Conservation (phyloP, 1,139 yeast genomes). For the Scheffersomyces segobiensis region DNA sequence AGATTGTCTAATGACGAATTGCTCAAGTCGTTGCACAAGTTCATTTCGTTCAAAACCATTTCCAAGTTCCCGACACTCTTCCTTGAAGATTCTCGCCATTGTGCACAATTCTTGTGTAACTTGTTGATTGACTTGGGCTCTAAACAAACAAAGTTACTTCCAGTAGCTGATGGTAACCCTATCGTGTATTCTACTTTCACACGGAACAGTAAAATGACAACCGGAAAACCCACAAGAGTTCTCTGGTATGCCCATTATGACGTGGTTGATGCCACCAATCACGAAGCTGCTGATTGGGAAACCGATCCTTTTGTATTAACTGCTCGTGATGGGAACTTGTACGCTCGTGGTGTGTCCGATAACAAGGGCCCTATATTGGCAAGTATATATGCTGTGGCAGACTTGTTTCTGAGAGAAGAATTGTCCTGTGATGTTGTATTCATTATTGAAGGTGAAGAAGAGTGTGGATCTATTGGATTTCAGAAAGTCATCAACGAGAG, state of each 20-base stretch:
- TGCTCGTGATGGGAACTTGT: slow-evolving; percentile 80
- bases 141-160: slow-evolving; percentile 59
- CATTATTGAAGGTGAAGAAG: slow-evolving; percentile 93
- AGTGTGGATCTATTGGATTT: slow-evolving; percentile 87
- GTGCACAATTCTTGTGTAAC: slow-evolving; percentile 74
- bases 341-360: slow-evolving; percentile 92
- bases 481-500: slow-evolving; percentile 59
- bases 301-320: slow-evolving; percentile 77
- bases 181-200: slow-evolving; percentile 74
- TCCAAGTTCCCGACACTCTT: slow-evolving; percentile 67
- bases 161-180: slow-evolving; percentile 79
- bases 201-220: slow-evolving; percentile 28
- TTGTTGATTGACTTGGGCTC: slow-evolving; percentile 76
- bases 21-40: slow-evolving; percentile 58
- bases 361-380: slow-evolving; percentile 95
- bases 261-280: slow-evolving; percentile 63
- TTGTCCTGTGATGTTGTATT: slow-evolving; percentile 77
- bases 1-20: slow-evolving; percentile 60
- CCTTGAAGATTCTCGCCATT: slow-evolving; percentile 79
- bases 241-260: slow-evolving; percentile 97
- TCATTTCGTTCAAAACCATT: slow-evolving; percentile 74
- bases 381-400: slow-evolving; percentile 84
- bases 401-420: slow-evolving; percentile 51
- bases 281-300: slow-evolving; percentile 60
- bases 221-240: slow-evolving; percentile 37